Conservation (phyloP, 805 yeast genomes). For the Nematodospora valgi region DNA sequence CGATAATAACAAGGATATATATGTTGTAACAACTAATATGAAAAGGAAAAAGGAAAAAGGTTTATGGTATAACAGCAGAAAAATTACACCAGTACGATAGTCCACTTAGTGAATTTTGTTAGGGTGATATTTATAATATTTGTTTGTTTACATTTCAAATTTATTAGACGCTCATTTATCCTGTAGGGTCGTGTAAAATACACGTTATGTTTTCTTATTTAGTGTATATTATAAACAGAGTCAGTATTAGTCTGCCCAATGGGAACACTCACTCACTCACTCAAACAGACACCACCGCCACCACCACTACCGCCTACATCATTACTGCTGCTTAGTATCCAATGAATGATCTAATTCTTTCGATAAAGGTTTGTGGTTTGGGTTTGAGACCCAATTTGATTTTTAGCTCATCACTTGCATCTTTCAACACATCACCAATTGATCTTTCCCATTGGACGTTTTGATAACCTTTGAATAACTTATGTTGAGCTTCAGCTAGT, state of each 20-base stretch:
- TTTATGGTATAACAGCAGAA: too few relatives aligned
- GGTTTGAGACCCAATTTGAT: conserved; percentile 12
- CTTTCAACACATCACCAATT: conserved; percentile 13
- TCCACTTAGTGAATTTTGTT: conserved; percentile 3
- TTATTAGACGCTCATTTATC: background rate
- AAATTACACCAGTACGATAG: too few relatives aligned
- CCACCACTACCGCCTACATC: too few relatives aligned
- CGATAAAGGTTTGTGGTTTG: conserved; percentile 8
- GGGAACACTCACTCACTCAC: too few relatives aligned
- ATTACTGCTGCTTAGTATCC: too few relatives aligned
- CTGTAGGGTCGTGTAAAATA: conserved; percentile 2
- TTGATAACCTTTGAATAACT: conserved; percentile 25
- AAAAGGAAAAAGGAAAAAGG: too few relatives aligned
- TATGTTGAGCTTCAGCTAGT: conserved; percentile 40
- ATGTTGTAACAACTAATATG: background rate
- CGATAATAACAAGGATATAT: background rate
- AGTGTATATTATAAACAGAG: conserved; percentile 4
- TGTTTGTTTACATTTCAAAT: conserved; percentile 9
- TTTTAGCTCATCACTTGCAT: conserved; percentile 10
- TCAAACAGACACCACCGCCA: too few relatives aligned
- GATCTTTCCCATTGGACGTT: conserved; percentile 16
- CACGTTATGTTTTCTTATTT: conserved; percentile 4
- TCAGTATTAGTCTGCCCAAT: too few relatives aligned
- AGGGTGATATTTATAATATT: too few relatives aligned
- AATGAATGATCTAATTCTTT: conserved; percentile 7